phyloP scores from a whole-genome alignment of 2,329 filamentous ascomycete genomes.

The Ascochyta viciae-villosae region DNA sequence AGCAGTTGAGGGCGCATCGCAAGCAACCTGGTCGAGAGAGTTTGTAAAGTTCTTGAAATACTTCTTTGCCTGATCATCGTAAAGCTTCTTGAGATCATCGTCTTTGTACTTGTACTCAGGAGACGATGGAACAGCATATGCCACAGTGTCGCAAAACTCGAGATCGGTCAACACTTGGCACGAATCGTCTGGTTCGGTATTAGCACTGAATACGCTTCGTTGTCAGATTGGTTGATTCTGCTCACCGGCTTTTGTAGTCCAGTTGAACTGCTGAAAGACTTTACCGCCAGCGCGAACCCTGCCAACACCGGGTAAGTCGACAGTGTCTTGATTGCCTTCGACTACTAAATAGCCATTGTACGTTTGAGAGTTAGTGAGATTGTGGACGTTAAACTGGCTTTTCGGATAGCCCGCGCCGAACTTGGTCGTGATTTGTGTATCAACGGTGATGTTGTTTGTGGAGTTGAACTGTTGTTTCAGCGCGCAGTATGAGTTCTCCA shows the following conservation, averaged over 20 bases:
- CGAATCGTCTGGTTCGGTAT: slow-evolving; percentile 66
- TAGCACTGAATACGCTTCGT: slow-evolving; percentile 14
- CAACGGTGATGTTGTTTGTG: slow-evolving; percentile 61
- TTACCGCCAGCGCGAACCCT: slow-evolving; percentile 75
- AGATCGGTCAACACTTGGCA: slow-evolving; percentile 88
- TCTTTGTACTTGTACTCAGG: slow-evolving; percentile 66
- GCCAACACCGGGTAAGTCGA: slow-evolving; percentile 46
- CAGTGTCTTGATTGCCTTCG: slow-evolving; percentile 61
- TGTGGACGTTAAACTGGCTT: slow-evolving; percentile 85
- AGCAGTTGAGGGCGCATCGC: slow-evolving; percentile 75
- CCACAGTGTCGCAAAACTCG: slow-evolving; percentile 85
- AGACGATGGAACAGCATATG: slow-evolving; percentile 90
- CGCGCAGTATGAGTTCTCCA: slow-evolving; percentile 84
- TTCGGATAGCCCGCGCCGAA: slow-evolving; percentile 69
- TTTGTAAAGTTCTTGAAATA: slow-evolving; percentile 82
- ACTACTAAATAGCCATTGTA: slow-evolving; percentile 79
- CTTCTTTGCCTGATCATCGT: slow-evolving; percentile 75
- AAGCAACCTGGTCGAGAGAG: slow-evolving; percentile 82
- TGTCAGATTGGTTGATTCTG: slow-evolving; percentile 1
- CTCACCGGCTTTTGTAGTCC: slow-evolving; percentile 79
- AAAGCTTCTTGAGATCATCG: slow-evolving; percentile 70
- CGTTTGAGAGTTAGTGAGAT: slow-evolving; percentile 72
- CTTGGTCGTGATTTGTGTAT: slow-evolving; percentile 74
- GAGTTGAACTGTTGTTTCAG: slow-evolving; percentile 71
- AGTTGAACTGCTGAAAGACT: slow-evolving; percentile 75